Base-by-base conservation (phyloP, 768 basidiomycete genomes). In the Gautieria morchelliformis region DNA sequence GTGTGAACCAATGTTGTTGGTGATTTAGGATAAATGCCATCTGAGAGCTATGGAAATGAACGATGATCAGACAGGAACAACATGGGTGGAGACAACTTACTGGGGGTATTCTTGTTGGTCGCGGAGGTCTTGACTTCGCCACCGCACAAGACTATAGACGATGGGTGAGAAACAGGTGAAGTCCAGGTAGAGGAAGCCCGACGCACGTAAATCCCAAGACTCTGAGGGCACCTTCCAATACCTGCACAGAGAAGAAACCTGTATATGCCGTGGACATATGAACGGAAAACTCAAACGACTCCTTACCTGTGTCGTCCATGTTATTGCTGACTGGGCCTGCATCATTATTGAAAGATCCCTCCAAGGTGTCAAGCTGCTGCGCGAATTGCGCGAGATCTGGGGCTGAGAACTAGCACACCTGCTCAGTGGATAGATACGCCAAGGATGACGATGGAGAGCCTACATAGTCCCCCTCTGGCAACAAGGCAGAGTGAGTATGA, bases 191-290 rank as follows among this genome's bases (percentile, higher is more conserved):
- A 42, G 47, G 24, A 44, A 49, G 37, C 15, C 49, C 49, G 20
- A 65, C 74, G 62, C 64, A 92, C 89, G 79, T 85, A 57, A 94
- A 70, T 17, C 87, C 87, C 87, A 86, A 94, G 12, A 93, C 84
- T 64, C 83, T 78, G 49, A 96, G 70, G 2, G 93, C 93, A 56
- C 84, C 79, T 63, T 93, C 89, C 17, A 95, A 68, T 1, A 95
- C 93, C 61, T 93, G 91, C 1, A 95, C 78, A 2, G 93, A 94
- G 71, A 96, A 96, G 69, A 91, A 96, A 1, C 90, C 89, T 91
- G 32, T 33, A 19, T 22, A 3, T 8, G 3, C 33, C 10, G 8
- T 32, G 33, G 41, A 30, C 24, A 45, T 50, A 15, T 30, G 0
- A 33, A 24, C 17, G 11, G 15, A 5, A 40, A 52, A 48, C 53